A percentile compares a stretch with the other conserved stretches of the same genome.
These are phyloP conservation scores for Berberis vulgaris DNA, from an alignment of 164 flowering plant species.

Conservation along the genomic window DNA sequence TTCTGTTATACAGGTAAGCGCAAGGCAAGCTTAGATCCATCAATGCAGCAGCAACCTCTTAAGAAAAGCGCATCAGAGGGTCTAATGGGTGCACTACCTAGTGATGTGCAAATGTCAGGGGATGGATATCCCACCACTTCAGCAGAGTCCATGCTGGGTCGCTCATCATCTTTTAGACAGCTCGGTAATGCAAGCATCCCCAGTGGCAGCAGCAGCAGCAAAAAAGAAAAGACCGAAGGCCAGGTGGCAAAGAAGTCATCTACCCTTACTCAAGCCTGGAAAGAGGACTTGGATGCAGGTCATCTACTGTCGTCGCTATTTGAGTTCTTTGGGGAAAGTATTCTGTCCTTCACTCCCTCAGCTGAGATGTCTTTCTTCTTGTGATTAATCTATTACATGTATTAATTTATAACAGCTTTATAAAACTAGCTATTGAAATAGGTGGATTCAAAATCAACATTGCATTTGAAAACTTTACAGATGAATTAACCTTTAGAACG, in stretches of 20 bases:
- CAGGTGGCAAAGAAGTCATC: conserved; percentile 27
- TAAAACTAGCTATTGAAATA: too few species aligned
- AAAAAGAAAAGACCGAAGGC: conserved; percentile 27
- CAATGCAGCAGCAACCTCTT: conserved; percentile 59
- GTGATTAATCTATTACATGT: conserved; percentile 17
- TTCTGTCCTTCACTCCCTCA: conserved; percentile 51
- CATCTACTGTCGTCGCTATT: conserved; percentile 43
- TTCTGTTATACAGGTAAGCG: conserved; percentile 48
- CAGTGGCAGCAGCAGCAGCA: conserved; percentile 20
- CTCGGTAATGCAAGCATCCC: conserved; percentile 25
- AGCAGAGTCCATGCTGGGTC: conserved; percentile 27
- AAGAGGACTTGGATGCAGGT: conserved; percentile 57
- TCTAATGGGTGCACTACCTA: conserved; percentile 19
- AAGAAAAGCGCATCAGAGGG: conserved; percentile 58
- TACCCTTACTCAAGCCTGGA: conserved; percentile 60
- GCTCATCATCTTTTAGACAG: conserved; percentile 33
- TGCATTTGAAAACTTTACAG: too few species aligned
- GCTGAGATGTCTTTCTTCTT: conserved; percentile 56
- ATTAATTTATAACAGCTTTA: too few species aligned
- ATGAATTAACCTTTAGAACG: too few species aligned
- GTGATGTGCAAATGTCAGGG: conserved; percentile 31
- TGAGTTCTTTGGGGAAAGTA: conserved; percentile 68
- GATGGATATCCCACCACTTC: conserved; percentile 36
- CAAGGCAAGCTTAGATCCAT: conserved; percentile 54
- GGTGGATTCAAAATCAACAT: too few species aligned